Evolutionary conservation across 768 basidiomycete species (phyloP), one percentile per base, ranked within the genome.

Genomic region (Boletus subcaerulescens): DNA sequence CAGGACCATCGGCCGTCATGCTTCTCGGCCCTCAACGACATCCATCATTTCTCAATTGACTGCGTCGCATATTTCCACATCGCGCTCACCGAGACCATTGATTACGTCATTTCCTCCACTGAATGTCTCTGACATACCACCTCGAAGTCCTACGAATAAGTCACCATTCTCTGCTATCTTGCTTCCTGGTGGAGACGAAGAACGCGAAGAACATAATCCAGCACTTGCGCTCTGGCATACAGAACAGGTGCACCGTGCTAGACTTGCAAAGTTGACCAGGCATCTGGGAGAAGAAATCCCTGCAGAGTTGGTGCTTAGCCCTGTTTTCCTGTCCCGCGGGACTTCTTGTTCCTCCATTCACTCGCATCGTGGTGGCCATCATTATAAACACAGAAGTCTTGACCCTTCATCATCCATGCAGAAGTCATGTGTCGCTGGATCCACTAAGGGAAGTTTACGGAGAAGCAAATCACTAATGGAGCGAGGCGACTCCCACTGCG

Each of bases 201-300:
- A 53, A 11, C 13, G 18, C 14, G 48, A 47, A 11, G 60, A 48
- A 45, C 51, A 60, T 11, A 50, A 55, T 41, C 43, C 40, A 36
- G 20, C 29, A 38, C 42, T 35, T 31, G 41, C 51, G 15, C 36
- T 38, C 22, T 52, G 35, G 61, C 48, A 44, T 29, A 41, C 45
- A 26, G 67, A 69, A 53, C 69, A 68, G 52, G 36, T 68, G 10
- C 61, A 64, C 42, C 71, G 69, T 38, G 64, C 64, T 18, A 71
- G 71, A 39, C 63, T 71, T 35, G 71, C 68, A 17, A 76, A 75
- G 60, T 63, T 76, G 49, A 65, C 71, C 9, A 72, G 71, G 17
- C 65, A 71, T 57, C 64, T 75, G 8, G 74, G 75, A 45, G 72
- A 75, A 56, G 65, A 71, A 47, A 68, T 76, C 42, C 73, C 77